Conservation (phyloP, 371 early-diverging fungal species). For the Syncephalastrum racemosum region DNA sequence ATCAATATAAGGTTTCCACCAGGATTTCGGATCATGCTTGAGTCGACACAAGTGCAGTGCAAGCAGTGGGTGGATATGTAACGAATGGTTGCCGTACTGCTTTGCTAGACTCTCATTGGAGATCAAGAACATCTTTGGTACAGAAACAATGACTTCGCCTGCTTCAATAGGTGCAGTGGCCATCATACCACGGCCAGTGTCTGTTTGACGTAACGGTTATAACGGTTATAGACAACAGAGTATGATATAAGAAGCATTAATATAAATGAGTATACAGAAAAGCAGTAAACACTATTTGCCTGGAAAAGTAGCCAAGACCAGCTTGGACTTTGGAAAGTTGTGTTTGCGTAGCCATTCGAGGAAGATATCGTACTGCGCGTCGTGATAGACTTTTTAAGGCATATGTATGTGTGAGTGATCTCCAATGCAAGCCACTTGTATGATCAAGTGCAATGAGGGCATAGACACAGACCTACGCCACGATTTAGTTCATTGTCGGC, state of each 20-base stretch:
- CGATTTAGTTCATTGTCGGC: too few relatives aligned
- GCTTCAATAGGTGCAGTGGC: constrained; percentile 57
- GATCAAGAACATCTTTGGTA: constrained; percentile 53
- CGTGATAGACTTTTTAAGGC: constrained; percentile 7
- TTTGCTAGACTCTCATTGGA: constrained; percentile 39
- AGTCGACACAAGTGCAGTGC: constrained; percentile 50
- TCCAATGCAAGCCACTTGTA: too few relatives aligned
- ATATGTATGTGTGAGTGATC: too few relatives aligned
- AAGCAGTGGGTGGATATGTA: constrained; percentile 54
- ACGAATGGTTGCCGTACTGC: constrained; percentile 31
- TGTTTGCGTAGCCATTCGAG: constrained; percentile 49
- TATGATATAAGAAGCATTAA: constrained; percentile 2
- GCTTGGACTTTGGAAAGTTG: constrained; percentile 55
- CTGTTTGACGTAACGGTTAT: constrained; percentile 25
- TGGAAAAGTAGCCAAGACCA: constrained; percentile 57
- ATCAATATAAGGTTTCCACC: constrained; percentile 57
- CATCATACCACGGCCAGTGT: constrained; percentile 69
- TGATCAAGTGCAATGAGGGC: too few relatives aligned
- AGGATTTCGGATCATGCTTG: constrained; percentile 39
- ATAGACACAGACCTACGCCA: too few relatives aligned
- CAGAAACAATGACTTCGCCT: constrained; percentile 61
- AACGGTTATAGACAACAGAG: constrained; percentile 3
- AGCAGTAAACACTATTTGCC: constrained; percentile 25
- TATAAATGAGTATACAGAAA: background rate
- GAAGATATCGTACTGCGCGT: constrained; percentile 48